Conservation (phyloP, 2,329 filamentous ascomycete species). For the Rhytidhysteron rufulum region DNA sequence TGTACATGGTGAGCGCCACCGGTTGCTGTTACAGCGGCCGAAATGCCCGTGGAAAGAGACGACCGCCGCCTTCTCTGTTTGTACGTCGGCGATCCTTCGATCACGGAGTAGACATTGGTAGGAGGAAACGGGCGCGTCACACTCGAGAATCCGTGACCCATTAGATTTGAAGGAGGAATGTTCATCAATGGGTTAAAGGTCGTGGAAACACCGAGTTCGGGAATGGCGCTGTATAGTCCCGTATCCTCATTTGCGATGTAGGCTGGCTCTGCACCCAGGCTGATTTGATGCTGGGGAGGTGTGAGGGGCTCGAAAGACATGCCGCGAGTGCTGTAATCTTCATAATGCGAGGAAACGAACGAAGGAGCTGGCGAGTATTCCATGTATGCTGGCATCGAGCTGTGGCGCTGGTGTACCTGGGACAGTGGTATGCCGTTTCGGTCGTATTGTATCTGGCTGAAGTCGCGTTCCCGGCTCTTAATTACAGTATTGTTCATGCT, state of each 20-base stretch:
- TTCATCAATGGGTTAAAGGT: conserved; percentile 87
- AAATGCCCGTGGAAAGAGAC: conserved; percentile 79
- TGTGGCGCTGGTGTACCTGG: conserved; percentile 84
- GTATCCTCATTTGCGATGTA: conserved; percentile 99
- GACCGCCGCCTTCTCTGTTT: conserved; percentile 94
- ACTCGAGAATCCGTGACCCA: conserved; percentile 73
- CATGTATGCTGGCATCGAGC: conserved; percentile 97
- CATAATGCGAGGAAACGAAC: conserved; percentile 97
- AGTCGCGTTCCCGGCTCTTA: conserved; percentile 83
- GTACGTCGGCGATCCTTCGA: conserved; percentile 97
- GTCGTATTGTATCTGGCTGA: conserved; percentile 78
- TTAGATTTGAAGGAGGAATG: conserved; percentile 79
- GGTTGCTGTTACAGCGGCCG: conserved; percentile 62
- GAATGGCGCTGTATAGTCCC: conserved; percentile 90
- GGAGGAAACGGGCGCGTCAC: conserved; percentile 63
- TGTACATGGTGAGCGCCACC: conserved; percentile 58
- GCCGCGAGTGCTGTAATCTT: conserved; percentile 95
- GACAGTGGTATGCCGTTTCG: conserved; percentile 83
- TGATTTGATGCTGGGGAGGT: conserved; percentile 83
- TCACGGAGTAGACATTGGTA: conserved; percentile 88
- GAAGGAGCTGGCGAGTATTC: conserved; percentile 98
- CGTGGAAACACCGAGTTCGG: conserved; percentile 74
- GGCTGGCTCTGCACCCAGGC: conserved; percentile 79
- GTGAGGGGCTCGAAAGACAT: conserved; percentile 97
- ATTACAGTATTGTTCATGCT: conserved; percentile 69